These are phyloP conservation scores for Spathaspora boniae DNA, from an alignment of 805 yeast genomes.

Conservation along the genomic window DNA sequence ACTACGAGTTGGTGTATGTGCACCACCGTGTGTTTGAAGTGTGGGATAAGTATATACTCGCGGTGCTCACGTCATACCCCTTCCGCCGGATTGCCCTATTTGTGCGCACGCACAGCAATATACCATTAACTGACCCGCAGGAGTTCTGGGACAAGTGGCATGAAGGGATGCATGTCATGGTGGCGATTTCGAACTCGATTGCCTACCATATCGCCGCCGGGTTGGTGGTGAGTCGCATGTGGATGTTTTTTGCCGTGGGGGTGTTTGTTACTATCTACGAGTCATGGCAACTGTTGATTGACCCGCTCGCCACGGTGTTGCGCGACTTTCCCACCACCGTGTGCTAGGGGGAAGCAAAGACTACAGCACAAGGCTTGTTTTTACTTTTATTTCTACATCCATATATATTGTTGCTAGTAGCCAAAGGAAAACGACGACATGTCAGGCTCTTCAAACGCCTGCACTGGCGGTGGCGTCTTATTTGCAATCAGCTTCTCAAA, in stretches of 20 bases:
- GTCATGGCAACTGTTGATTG: constrained; percentile 12
- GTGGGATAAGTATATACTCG: too few species aligned
- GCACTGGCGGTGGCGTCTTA: constrained; percentile 42
- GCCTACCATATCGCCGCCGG: constrained; percentile 14
- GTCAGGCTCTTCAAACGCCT: constrained; percentile 66
- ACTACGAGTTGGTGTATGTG: too few species aligned
- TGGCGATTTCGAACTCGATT: constrained; percentile 17
- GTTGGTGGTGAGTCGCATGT: constrained; percentile 14
- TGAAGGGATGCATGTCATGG: constrained; percentile 13
- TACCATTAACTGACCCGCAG: too few species aligned
- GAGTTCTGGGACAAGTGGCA: constrained; percentile 9
- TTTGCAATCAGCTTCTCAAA: neutral
- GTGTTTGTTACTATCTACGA: constrained; percentile 12
- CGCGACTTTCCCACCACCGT: too few species aligned
- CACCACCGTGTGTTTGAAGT: too few species aligned
- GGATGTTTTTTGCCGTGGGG: constrained; percentile 17
- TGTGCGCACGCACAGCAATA: too few species aligned
- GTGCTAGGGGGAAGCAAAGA: too few species aligned
- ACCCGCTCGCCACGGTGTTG: too few species aligned
- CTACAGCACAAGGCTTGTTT: too few species aligned
- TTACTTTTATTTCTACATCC: too few species aligned
- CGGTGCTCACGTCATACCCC: too few species aligned
- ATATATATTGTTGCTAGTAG: constrained; percentile 3
- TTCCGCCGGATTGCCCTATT: too few species aligned
- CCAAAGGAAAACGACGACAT: constrained; percentile 67